A percentile compares a stretch with the other conserved stretches of the same genome.
phyloP scores from a whole-genome alignment of 805 yeast genomes.

The Candida oleophila region DNA sequence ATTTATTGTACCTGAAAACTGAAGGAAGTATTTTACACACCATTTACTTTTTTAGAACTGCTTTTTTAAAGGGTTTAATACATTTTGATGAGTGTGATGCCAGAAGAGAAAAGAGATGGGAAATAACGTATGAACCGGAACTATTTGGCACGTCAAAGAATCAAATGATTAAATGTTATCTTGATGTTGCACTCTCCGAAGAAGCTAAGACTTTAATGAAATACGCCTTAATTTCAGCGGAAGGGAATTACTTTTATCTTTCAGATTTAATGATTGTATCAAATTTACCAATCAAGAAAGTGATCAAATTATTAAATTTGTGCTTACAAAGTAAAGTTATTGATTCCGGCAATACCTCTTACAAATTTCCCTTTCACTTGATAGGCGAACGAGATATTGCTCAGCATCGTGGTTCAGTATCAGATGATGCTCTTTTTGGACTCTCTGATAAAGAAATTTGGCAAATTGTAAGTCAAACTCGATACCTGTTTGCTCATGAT shows the following conservation, averaged over 20 bases:
- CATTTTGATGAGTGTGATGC: constrained; percentile 3
- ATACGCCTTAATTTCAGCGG: constrained; percentile 43
- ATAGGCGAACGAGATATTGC: constrained; percentile 10
- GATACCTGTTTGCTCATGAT: constrained; percentile 43
- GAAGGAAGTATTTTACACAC: constrained; percentile 18
- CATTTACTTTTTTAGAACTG: constrained; percentile 10
- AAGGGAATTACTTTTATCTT: constrained; percentile 32
- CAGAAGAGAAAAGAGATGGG: constrained; percentile 8
- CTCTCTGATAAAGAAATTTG: constrained; percentile 28
- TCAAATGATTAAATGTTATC: constrained; percentile 18
- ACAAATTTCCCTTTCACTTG: constrained; percentile 48
- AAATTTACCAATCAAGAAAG: constrained; percentile 28
- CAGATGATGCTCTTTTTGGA: constrained; percentile 23
- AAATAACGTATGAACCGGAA: constrained; percentile 3
- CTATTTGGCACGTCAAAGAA: neutral
- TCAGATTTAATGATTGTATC: constrained; percentile 40
- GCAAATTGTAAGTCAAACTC: constrained; percentile 33
- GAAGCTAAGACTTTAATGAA: constrained; percentile 26
- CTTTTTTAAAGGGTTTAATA: constrained; percentile 4
- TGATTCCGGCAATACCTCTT: constrained; percentile 39
- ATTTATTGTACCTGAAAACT: constrained; percentile 11
- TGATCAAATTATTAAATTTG: constrained; percentile 28
- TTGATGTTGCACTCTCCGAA: constrained; percentile 15
- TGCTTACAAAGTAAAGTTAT: constrained; percentile 33
- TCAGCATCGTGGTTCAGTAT: neutral